Evolutionary conservation across 371 early-diverging fungal species (phyloP), one percentile per base, ranked within the genome.

Genomic region (Nematocida major): DNA sequence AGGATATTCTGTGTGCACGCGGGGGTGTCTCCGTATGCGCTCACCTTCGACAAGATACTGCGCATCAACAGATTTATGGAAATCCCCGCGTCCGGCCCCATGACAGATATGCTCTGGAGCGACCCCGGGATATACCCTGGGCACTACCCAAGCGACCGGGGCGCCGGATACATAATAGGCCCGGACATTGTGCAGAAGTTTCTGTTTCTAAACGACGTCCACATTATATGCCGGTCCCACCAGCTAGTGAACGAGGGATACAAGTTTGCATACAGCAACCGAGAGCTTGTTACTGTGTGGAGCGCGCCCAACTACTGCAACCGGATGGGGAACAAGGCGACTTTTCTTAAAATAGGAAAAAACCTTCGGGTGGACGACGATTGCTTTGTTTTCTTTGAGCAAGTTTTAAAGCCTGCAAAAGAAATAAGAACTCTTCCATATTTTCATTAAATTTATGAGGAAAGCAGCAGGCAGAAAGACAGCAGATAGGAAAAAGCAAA

Each of bases 251-350:
- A 80, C 54, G 82, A 85, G 59, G 85, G 85, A 1, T 84, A 81
- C 61, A 81, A 82, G 53, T 82, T 82, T 69, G 81, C 84, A 59
- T 82, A 77, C 66, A 39, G 39, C 18, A 80, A 81, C 36, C 67
- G 63, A 66, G 80, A 66, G 43, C 66, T 66, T 30, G 76, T 84
- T 1, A 86, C 86, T 67, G 81, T 86, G 2, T 86, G 84, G 84
- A 78, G 80, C 67, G 86, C 86, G 26, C 86, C 86, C 13, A 78
- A 86, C 63, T 86, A 84, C 76, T 80, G 83, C 66, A 79, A 80
- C 47, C 69, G 81, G 47, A 81, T 78, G 67, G 79, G 73, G 36
- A 86, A 86, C 67, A 85, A 76, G 32, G 85, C 79, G 34, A 73
- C 69, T 30, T 62, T 85, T 50, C 66, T 83, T 5, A 38, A 48